Percentiles rank a stretch among this genome's conserved stretches.
phyloP scores from a whole-genome alignment of 345 rosid genomes.

The Trapa incisa region DNA sequence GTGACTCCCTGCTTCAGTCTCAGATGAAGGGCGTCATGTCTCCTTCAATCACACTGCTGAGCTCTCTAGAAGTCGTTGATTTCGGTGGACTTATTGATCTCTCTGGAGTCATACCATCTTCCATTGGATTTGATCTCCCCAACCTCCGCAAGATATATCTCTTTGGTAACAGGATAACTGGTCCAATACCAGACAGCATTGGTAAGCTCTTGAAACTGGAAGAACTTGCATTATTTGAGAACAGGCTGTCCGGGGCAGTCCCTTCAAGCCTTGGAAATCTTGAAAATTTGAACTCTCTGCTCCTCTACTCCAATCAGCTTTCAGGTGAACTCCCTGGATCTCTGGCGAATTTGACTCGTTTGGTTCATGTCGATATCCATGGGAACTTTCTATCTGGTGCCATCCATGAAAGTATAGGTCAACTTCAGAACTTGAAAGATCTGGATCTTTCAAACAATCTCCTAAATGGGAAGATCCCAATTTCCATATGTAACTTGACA shows the following conservation, averaged over 20 bases:
- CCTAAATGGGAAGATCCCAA: constrained; percentile 26
- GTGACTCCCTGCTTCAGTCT: constrained; percentile 24
- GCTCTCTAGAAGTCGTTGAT: constrained; percentile 36
- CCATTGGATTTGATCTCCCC: constrained; percentile 27
- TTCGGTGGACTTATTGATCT: constrained; percentile 39
- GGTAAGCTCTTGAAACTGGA: constrained; percentile 33
- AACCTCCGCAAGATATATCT: constrained; percentile 29
- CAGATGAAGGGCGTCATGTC: constrained; percentile 36
- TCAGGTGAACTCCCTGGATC: constrained; percentile 27
- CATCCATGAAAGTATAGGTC: constrained; percentile 28
- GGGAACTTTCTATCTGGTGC: constrained; percentile 24
- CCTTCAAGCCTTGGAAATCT: constrained; percentile 31
- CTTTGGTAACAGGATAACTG: constrained; percentile 37
- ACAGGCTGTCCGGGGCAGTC: constrained; percentile 31
- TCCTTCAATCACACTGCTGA: constrained; percentile 27
- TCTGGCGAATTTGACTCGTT: constrained; percentile 24
- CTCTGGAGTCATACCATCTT: constrained; percentile 30
- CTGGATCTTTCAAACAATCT: constrained; percentile 38
- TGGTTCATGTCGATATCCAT: constrained; percentile 35
- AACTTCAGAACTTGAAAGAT: constrained; percentile 25
- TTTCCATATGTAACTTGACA: constrained; percentile 22
- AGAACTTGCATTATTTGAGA: constrained; percentile 38
- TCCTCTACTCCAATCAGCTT: constrained; percentile 30
- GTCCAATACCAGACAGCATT: constrained; percentile 34
- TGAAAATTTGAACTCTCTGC: constrained; percentile 21